A percentile compares a stretch with the other conserved stretches of the same genome.
phyloP scores from a whole-genome alignment of 2,329 filamentous ascomycete genomes.

The Dothistroma pini region DNA sequence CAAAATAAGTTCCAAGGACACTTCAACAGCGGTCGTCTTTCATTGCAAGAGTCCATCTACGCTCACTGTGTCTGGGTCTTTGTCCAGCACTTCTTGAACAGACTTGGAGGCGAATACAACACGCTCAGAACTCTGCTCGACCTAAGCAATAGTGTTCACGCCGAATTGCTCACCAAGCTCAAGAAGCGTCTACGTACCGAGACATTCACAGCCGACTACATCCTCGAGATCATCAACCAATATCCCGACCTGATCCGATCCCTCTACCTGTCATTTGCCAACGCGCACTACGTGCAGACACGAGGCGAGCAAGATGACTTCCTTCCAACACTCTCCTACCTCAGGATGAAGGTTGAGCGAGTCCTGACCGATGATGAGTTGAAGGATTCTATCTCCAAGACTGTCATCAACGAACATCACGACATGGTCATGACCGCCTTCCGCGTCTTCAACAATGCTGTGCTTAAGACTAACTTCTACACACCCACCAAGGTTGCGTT shows the following conservation, averaged over 20 bases:
- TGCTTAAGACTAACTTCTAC: conserved; percentile 97
- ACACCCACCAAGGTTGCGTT: conserved; percentile 97
- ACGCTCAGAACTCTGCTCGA: conserved; percentile 81
- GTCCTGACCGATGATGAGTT: conserved; percentile 73
- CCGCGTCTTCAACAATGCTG: conserved; percentile 86
- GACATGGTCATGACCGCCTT: conserved; percentile 98
- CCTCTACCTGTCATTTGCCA: conserved; percentile 88
- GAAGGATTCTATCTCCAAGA: conserved; percentile 71
- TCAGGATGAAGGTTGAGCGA: conserved; percentile 64
- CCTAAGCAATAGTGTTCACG: conserved; percentile 74
- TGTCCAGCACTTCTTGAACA: conserved; percentile 95
- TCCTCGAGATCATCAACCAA: conserved; percentile 90
- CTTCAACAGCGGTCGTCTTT: conserved; percentile 81
- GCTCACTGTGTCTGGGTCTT: conserved; percentile 98
- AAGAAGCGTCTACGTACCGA: conserved; percentile 94
- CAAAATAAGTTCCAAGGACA: conserved; percentile 93
- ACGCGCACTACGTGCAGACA: conserved; percentile 72
- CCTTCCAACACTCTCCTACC: conserved; percentile 65
- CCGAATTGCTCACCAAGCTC: conserved; percentile 83
- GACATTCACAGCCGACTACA: conserved; percentile 98
- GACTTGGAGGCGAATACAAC: conserved; percentile 85
- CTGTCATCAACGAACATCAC: conserved; percentile 89
- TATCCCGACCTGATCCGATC: conserved; percentile 84
- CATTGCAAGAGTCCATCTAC: conserved; percentile 94
- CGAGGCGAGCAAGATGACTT: conserved; percentile 63